Conservation (phyloP, 75 land plant genomes). For the Cupressus sempervirens region DNA sequence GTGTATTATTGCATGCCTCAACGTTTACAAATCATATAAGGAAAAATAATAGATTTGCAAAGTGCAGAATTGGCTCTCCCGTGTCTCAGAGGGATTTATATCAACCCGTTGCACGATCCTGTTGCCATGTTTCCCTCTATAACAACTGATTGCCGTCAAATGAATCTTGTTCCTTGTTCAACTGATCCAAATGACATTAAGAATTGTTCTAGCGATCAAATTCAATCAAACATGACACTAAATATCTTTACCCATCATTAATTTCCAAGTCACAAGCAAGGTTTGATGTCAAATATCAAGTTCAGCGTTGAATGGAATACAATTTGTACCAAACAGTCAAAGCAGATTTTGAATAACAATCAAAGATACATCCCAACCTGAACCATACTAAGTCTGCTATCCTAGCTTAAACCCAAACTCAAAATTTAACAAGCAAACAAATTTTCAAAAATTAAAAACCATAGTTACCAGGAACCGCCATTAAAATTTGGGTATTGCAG, state of each 20-base stretch:
- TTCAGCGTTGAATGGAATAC: background rate
- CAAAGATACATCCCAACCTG: background rate
- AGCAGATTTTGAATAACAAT: background rate
- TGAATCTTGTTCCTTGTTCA: background rate
- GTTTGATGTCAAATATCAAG: background rate
- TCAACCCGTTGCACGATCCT: background rate
- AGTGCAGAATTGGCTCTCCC: background rate
- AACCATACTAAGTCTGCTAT: background rate
- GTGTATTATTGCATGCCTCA: background rate
- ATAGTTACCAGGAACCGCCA: too few relatives aligned
- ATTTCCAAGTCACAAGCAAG: background rate
- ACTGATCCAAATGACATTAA: background rate
- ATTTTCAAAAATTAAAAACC: background rate
- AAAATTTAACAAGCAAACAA: background rate
- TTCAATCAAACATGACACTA: background rate
- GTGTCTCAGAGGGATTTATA: background rate
- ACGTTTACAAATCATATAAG: background rate
- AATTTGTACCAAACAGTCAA: background rate
- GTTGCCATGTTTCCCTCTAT: background rate
- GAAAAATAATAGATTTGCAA: background rate
- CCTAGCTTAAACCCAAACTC: background rate
- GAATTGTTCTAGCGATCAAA: background rate
- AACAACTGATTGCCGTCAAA: background rate
- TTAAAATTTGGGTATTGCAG: background rate
- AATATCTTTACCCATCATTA: background rate